phyloP scores from a whole-genome alignment of 2,329 filamentous ascomycete genomes.

The Colletotrichum agaves region DNA sequence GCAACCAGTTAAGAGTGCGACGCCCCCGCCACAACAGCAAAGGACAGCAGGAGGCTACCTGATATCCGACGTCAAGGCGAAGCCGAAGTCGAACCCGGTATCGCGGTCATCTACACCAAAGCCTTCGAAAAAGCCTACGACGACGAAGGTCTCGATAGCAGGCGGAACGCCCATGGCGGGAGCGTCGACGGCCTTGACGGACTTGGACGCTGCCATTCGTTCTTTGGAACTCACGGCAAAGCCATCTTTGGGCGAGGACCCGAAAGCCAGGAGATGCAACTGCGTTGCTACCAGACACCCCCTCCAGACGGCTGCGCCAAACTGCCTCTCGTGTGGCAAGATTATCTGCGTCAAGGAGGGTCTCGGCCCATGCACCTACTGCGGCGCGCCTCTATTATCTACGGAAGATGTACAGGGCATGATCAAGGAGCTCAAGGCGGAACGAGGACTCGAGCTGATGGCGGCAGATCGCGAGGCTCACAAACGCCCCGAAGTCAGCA shows the following conservation, averaged over 20 bases:
- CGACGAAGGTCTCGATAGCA: slow-evolving; percentile 76
- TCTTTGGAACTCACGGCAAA: slow-evolving; percentile 93
- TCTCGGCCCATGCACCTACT: slow-evolving; percentile 93
- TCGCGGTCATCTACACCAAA: slow-evolving; percentile 67
- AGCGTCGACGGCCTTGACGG: slow-evolving; percentile 76
- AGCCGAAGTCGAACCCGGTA: slow-evolving; percentile 63
- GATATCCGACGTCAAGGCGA: slow-evolving; percentile 79
- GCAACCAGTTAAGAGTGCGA: slow-evolving; percentile 39
- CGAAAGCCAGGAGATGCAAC: slow-evolving; percentile 77
- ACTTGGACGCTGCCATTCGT: slow-evolving; percentile 84
- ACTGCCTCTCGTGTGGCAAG: slow-evolving; percentile 92
- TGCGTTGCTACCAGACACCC: slow-evolving; percentile 91
- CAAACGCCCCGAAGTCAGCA: slow-evolving; percentile 72
- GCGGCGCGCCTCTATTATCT: slow-evolving; percentile 78
- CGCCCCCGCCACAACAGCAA: slow-evolving; percentile 48
- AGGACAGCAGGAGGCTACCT: slow-evolving; percentile 80
- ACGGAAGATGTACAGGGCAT: slow-evolving; percentile 83
- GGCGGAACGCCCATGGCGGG: slow-evolving; percentile 87
- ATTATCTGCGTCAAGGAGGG: slow-evolving; percentile 96
- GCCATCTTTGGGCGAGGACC: slow-evolving; percentile 70
- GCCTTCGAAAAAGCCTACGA: slow-evolving; percentile 53
- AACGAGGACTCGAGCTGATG: slow-evolving; percentile 89
- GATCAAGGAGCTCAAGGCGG: slow-evolving; percentile 83
- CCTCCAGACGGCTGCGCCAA: slow-evolving; percentile 89
- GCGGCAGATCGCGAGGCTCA: slow-evolving; percentile 79